Base-by-base conservation (phyloP, 192 early-diverging fungal species). In the Coemansia furcata region DNA sequence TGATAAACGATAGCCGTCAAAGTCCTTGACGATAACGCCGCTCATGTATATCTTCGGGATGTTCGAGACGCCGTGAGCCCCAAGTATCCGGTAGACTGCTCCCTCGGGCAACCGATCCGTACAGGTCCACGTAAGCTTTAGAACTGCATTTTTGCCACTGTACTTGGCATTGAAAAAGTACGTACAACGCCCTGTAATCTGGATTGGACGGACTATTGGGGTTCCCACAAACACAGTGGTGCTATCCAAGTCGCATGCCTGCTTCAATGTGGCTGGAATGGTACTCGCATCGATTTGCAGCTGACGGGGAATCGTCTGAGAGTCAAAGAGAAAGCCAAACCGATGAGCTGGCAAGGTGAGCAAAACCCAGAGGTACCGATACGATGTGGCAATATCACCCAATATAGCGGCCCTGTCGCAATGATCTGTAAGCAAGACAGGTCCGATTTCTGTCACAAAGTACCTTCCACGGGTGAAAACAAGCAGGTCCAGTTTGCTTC, bases 1-100 rank as follows among this genome's bases (percentile, higher is more conserved):
- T 17, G 60, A 66, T 10, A 74, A 46, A 2, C 62, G 65, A 42
- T 64, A 68, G n/a, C 66, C 72, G 19, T 47, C 57, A n/a, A 67
- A 23, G 65, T 74, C 57, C 9, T 63, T 19, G 4, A 60, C 19
- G 5, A 74, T 11, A 9, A 63, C 7, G 15, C 72, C 72, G 62
- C 72, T 52, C 26, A 10, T n/a, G 12, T 60, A 68, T 0, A 74
- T 40, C 29, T 58, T 44, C 1, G 72, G 72, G 8, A 68, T 43
- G 14, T 39, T 23, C 23, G 40, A 19, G 19, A 64, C 33, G 15
- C 55, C 46, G 14, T 17, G 32, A 1, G 3, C 19, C 21, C n/a
- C 23, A 0, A 74, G 62, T 21, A 64, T 33, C 19, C 63, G 33
- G 46, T 74, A 74, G 0, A 64, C 38, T 12, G 62, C 72, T 11